Evolutionary conservation across 176 grass and related monocot species (phyloP).

Genomic region (Aegilops tauschii): DNA sequence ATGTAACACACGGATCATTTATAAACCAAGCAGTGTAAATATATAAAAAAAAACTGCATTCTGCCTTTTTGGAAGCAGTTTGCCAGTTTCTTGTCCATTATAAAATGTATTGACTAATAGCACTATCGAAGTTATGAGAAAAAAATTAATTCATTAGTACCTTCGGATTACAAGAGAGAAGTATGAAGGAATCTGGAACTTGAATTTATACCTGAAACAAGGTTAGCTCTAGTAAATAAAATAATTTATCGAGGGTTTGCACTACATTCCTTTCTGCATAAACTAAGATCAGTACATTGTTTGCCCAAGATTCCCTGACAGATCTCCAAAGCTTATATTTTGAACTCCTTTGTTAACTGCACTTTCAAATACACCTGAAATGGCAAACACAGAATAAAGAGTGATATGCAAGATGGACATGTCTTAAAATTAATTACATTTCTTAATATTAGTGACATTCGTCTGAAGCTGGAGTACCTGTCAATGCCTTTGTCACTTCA

Average conservation of each 20-base stretch:
- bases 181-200: constrained; percentile 96
- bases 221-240: constrained; percentile 28
- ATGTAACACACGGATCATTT: background rate
- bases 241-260: background rate
- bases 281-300: constrained; percentile 72
- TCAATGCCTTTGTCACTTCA: constrained; percentile 97
- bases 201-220: constrained; percentile 93
- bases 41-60: constrained; percentile 5
- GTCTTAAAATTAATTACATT: background rate
- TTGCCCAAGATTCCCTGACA: constrained; percentile 92
- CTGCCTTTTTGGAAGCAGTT: background rate
- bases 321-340: constrained; percentile 97
- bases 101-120: background rate
- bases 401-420: constrained; percentile 2
- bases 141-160: constrained; percentile 46
- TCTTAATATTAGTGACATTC: constrained; percentile 15
- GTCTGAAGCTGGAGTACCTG: constrained; percentile 54
- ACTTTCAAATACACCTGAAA: constrained; percentile 90
- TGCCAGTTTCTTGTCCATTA: background rate
- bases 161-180: constrained; percentile 98
- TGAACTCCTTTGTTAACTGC: constrained; percentile 93
- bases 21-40: background rate
- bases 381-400: background rate
- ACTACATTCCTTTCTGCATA: background rate
- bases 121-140: background rate